phyloP scores from a whole-genome alignment of 2,329 filamentous ascomycete species.

The Hysterium pulicare region DNA sequence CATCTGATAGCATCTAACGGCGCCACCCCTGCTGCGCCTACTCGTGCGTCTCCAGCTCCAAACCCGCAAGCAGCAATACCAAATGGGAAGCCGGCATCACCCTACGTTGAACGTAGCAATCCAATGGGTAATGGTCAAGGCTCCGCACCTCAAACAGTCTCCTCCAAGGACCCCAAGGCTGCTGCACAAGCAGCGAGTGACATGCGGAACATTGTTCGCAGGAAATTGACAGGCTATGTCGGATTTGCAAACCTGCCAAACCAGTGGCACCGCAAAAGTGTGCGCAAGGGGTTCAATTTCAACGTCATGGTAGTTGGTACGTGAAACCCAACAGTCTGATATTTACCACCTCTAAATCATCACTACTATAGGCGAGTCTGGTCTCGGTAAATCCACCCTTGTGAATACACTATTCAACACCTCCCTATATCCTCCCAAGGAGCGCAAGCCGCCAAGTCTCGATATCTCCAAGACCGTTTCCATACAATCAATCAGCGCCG shows the following conservation, averaged over 20 bases:
- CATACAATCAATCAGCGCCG: constrained; percentile 54
- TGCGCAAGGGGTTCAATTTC: constrained; percentile 99
- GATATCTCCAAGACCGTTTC: constrained; percentile 84
- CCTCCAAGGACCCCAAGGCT: constrained; percentile 62
- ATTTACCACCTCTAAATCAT: no score
- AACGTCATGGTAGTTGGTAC: constrained; percentile 99
- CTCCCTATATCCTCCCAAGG: constrained; percentile 95
- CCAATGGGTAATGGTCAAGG: constrained; percentile 51
- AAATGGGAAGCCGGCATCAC: constrained; percentile 53
- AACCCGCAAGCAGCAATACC: constrained; percentile 38
- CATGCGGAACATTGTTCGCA: constrained; percentile 92
- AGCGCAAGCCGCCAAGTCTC: constrained; percentile 94
- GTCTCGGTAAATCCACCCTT: constrained; percentile 96
- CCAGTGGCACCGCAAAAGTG: constrained; percentile 99
- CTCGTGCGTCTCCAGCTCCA: constrained; percentile 47
- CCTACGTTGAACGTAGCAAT: constrained; percentile 57
- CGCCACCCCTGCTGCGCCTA: constrained; percentile 41
- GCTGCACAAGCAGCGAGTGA: constrained; percentile 48
- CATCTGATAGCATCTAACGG: constrained; percentile 44
- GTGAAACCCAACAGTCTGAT: constrained; percentile 47
- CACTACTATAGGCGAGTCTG: constrained; percentile 88
- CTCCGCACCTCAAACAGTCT: constrained; percentile 56
- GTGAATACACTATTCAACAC: constrained; percentile 99
- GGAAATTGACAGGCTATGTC: constrained; percentile 97
- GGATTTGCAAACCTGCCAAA: constrained; percentile 98